Evolutionary conservation across 2,329 filamentous ascomycete species (phyloP), one percentile per base, ranked within the genome.

Genomic region (Epichloe hybrida): DNA sequence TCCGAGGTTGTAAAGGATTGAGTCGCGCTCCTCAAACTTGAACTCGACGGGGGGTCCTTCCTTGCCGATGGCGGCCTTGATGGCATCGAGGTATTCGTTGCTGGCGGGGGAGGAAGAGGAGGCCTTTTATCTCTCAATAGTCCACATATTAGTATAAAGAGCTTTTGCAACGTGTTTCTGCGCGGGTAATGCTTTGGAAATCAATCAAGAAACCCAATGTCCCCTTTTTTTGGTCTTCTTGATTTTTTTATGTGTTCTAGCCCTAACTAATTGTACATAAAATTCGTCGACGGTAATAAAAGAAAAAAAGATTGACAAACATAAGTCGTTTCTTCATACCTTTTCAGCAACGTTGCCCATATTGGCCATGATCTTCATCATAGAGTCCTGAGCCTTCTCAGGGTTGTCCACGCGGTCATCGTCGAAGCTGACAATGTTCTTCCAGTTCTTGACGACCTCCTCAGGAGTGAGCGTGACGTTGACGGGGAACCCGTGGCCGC

Each of bases 1-100:
- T 53, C 91, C 91, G 41, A 98, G 77, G 72, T 96, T 97, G 78
- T 98, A 98, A 46, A 98, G 84, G 61, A 95, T 93, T 48, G 85
- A 76, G 66, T 98, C 93, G 60, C 82, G 83, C 64, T 97, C 90
- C 56, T 84, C 81, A 64, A 89, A 97, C 55, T 75, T 77, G 72
- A 87, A 97, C 61, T 86, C 79, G 50, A 86, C 88, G 86, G 84
- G 42, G 21, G 66, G 64, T 39, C 84, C 75, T 66, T 89, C 78
- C 46, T 82, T 75, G 61, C 81, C 79, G 72, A 90, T 83, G 35
- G 87, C 86, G 59, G 78, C 75, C 62, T 85, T 80, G 61, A 96
- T 96, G 61, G 82, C 82, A 51, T 79, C 74, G 42, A 95, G 76
- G 62, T 86, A 79, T 57, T 86, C 72, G 63, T 81, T 79, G 61